Percentiles rank a stretch among this genome's conserved stretches.
These are phyloP conservation scores for Boletellus sp. DNA, from an alignment of 1,284 basidiomycete species.

Conservation along the genomic window DNA sequence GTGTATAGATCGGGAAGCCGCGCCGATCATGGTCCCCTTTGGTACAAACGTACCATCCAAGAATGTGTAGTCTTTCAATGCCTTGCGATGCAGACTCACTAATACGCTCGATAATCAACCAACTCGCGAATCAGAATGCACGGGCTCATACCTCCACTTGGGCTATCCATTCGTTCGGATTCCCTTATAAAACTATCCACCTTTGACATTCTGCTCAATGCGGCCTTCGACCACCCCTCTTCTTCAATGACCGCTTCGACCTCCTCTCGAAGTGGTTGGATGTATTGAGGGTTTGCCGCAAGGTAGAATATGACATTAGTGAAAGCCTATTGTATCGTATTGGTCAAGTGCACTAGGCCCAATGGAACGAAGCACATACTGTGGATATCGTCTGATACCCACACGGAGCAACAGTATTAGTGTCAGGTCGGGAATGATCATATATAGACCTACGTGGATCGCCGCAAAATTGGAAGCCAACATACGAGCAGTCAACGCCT, in stretches of 20 bases:
- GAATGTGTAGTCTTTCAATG: not conserved
- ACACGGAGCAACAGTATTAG: no score
- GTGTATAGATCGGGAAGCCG: no score
- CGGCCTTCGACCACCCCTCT: slow-evolving; percentile 44
- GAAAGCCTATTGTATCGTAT: slow-evolving; percentile 21
- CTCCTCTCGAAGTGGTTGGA: slow-evolving; percentile 41
- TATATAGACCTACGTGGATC: not conserved
- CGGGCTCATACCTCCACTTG: no score
- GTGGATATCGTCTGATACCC: slow-evolving; percentile 11
- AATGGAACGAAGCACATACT: slow-evolving; percentile 4
- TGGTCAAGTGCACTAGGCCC: no score
- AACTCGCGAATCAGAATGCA: no score
- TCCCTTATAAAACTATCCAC: slow-evolving; percentile 49
- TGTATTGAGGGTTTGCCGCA: slow-evolving; percentile 37
- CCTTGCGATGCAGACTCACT: not conserved
- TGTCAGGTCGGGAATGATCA: no score
- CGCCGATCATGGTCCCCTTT: not conserved
- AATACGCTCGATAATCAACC: no score
- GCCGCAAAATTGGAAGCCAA: not conserved
- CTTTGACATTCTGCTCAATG: slow-evolving; percentile 40
- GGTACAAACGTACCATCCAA: not conserved
- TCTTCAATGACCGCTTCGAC: slow-evolving; percentile 34
- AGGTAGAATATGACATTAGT: slow-evolving; percentile 37
- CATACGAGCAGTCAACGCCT: not conserved
- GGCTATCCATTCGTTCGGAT: slow-evolving; percentile 34